Conservation (phyloP, 495 filamentous ascomycete species). For the Pyrenula massariospora region DNA sequence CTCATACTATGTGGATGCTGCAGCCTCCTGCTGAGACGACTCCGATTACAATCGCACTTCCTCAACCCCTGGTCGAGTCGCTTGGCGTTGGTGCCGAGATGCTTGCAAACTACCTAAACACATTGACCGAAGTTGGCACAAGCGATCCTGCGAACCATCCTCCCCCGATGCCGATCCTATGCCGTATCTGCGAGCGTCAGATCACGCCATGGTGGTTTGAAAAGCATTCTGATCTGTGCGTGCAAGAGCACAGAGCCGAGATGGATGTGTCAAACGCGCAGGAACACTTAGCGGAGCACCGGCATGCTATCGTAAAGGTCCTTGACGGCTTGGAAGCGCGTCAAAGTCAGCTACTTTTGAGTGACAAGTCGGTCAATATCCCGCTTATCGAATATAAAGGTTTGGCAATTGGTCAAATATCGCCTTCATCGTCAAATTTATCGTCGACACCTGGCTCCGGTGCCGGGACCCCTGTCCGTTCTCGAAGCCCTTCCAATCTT, state of each 20-base stretch:
- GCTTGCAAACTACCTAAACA: conserved; percentile 83
- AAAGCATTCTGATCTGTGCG: conserved; percentile 91
- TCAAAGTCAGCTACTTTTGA: conserved; percentile 47
- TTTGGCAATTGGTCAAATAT: conserved; percentile 57
- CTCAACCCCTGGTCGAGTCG: conserved; percentile 80
- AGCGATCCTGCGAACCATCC: conserved; percentile 73
- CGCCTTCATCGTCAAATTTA: conserved; percentile 43
- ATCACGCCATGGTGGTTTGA: conserved; percentile 99
- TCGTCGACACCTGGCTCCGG: conserved; percentile 58
- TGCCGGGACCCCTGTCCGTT: conserved; percentile 56
- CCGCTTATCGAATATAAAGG: conserved; percentile 83
- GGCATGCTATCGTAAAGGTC: conserved; percentile 90
- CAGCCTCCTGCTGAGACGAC: conserved; percentile 79
- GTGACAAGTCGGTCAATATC: conserved; percentile 36
- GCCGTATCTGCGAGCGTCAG: conserved; percentile 93
- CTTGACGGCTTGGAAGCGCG: conserved; percentile 83
- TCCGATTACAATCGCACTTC: conserved; percentile 92
- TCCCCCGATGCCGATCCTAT: conserved; percentile 82
- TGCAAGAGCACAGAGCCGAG: conserved; percentile 91
- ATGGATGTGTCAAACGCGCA: conserved; percentile 95
- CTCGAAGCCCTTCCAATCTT: conserved; percentile 68
- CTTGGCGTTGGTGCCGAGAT: conserved; percentile 91
- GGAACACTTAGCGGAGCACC: conserved; percentile 85
- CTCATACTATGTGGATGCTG: conserved; percentile 99
- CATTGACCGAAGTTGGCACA: conserved; percentile 71